Evolutionary conservation across 2,329 filamentous ascomycete species (phyloP).

Genomic region (Ascochyta viciae-villosae): DNA sequence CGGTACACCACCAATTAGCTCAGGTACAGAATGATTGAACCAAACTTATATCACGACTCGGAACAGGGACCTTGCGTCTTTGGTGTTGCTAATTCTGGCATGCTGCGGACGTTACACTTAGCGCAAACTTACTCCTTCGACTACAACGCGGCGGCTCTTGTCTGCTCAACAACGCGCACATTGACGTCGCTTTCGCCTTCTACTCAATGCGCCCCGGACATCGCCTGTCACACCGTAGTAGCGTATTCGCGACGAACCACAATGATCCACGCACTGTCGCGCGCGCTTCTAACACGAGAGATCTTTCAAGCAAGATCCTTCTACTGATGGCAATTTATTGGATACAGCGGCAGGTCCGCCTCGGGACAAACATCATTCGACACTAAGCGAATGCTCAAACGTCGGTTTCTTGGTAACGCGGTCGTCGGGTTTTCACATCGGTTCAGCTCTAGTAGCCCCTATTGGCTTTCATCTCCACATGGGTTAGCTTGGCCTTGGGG

Average conservation of each 20-base stretch:
- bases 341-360: background rate
- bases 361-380: slow-evolving; percentile 7
- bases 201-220: background rate
- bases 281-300: slow-evolving; percentile 1
- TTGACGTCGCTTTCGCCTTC: slow-evolving; percentile 1
- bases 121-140: slow-evolving; percentile 3
- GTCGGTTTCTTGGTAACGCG: slow-evolving; percentile 3
- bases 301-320: slow-evolving; percentile 2
- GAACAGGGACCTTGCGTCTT: background rate
- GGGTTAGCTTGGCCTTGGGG: slow-evolving; percentile 11
- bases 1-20: background rate
- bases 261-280: slow-evolving; percentile 8
- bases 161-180: slow-evolving; percentile 7
- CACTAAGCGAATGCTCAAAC: slow-evolving; percentile 17
- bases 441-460: slow-evolving; percentile 13
- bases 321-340: slow-evolving; percentile 8
- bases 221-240: background rate
- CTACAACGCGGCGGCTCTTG: slow-evolving; percentile 4
- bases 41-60: background rate
- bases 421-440: background rate
- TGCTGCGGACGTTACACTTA: slow-evolving; percentile 4
- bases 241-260: background rate
- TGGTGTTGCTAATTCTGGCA: slow-evolving; percentile 4
- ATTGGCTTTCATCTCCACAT: slow-evolving; percentile 21
- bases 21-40: background rate